Evolutionary conservation across 2,329 filamentous ascomycete genomes (phyloP).

Genomic region (Neospermospora avenae): DNA sequence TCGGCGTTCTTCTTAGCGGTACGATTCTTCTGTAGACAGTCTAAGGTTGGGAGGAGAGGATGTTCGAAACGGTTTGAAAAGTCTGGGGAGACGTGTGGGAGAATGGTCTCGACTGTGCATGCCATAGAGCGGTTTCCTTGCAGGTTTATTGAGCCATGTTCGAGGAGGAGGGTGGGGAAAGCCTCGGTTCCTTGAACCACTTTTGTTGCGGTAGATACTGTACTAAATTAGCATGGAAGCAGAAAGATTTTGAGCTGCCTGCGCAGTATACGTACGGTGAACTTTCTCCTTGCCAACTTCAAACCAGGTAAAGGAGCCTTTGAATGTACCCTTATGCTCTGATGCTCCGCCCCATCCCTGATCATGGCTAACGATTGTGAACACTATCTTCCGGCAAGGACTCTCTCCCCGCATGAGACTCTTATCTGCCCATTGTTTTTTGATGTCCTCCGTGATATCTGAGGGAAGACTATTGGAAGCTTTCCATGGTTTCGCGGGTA

Average conservation of each 20-base stretch:
- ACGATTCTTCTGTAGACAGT: constrained; percentile 45
- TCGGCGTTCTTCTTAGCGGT: constrained; percentile 39
- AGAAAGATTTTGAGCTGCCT: no score
- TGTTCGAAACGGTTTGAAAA: constrained; percentile 33
- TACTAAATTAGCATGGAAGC: background rate
- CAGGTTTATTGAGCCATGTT: background rate
- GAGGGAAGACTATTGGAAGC: background rate
- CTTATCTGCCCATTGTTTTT: constrained; percentile 20
- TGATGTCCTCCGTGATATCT: constrained; percentile 22
- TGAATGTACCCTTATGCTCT: constrained; percentile 40
- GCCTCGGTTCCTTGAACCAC: background rate
- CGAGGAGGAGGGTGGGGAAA: background rate
- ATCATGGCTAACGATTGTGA: constrained; percentile 54
- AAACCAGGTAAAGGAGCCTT: constrained; percentile 58
- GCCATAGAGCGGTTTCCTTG: background rate
- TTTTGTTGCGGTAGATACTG: background rate
- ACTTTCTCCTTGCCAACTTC: constrained; percentile 59
- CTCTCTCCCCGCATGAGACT: constrained; percentile 31
- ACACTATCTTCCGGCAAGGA: constrained; percentile 59
- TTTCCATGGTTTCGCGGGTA: constrained; percentile 18
- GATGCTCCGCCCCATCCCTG: constrained; percentile 52
- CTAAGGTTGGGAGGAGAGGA: constrained; percentile 38
- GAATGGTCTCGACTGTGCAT: constrained; percentile 13
- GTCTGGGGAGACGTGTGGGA: constrained; percentile 5
- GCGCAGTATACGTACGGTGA: constrained; percentile 36